Evolutionary conservation across 164 flowering plant species (phyloP), one percentile per base, ranked within the genome.

Genomic region (Aristolochia californica): DNA sequence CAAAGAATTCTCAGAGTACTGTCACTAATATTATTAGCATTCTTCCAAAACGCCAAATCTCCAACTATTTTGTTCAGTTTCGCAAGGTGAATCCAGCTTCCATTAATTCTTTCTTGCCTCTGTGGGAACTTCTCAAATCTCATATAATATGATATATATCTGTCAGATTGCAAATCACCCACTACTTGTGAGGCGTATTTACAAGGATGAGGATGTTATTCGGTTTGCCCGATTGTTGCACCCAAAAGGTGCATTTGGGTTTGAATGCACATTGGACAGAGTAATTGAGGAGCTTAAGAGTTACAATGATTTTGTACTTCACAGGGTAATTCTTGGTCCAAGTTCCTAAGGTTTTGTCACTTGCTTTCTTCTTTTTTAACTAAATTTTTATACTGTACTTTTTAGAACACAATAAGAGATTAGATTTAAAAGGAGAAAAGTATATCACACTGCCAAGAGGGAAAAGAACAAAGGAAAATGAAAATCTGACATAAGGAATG

Each of bases 131-230:
- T 63, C 26, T 43, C 10, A 47, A 18, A 58, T 66, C 69, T 69
- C 20, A 60, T 51, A 12, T 34, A 8, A 34, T 34, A 16, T 62
- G 18, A 57, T 48, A 26, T 67, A 25, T 20, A 62, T 65, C 18
- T 63, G 28, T 48, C 75, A 91, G 98, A 91, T 91, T 64, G 96
- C 98, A 67, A 91, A 91, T 74, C 98, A 91, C 77, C 96, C 97
- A 55, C 82, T 91, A 66, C 66, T 91, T 57, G 86, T 88, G 68
- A 82, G 98, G 82, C 88, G 95, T 23, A 74, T 83, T 20, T 91
- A 84, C 80, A 78, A 65, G 48, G 91, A 91, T 63, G 74, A 68
- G 61, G 98, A 88, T 76, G 79, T 87, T 72, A 70, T 76, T 68
- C 84, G 87, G 45, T 73, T 82, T 70, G 95, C 96, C 47, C 82